Evolutionary conservation across 75 land plant species (phyloP).

Genomic region (Azolla pinnata): DNA sequence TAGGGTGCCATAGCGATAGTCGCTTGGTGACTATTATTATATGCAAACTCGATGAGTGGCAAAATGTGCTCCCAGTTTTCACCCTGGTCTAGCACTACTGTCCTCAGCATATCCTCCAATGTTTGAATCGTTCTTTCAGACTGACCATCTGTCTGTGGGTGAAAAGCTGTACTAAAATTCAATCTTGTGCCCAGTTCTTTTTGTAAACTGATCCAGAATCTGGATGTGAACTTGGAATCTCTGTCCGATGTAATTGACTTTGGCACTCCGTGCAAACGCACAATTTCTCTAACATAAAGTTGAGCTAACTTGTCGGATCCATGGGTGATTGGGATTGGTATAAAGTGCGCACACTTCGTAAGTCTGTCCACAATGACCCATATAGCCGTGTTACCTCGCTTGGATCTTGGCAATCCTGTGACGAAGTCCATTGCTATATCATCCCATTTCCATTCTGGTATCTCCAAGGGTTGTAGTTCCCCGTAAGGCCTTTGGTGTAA

Average conservation of each 20-base stretch:
- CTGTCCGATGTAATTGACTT: constrained; percentile 11
- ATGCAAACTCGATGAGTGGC: constrained; percentile 6
- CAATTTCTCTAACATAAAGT: constrained; percentile 6
- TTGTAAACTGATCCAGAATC: constrained; percentile 17
- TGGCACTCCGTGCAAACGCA: constrained; percentile 16
- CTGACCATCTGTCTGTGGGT: constrained; percentile 25
- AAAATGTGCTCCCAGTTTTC: constrained; percentile 5
- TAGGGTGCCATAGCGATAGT: constrained; percentile 8
- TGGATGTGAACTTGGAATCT: constrained; percentile 17
- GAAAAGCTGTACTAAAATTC: constrained; percentile 4
- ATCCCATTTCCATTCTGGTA: neutral
- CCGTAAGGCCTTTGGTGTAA: constrained; percentile 12
- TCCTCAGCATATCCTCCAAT: constrained; percentile 20
- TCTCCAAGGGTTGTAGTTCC: constrained; percentile 7
- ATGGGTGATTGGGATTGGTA: constrained; percentile 13
- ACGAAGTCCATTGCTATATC: constrained; percentile 33
- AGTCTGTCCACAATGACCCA: constrained; percentile 41
- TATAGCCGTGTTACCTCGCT: constrained; percentile 7
- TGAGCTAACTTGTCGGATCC: constrained; percentile 12
- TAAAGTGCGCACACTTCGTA: constrained; percentile 21
- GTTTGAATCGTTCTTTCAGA: constrained; percentile 8
- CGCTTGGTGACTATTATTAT: constrained; percentile 3
- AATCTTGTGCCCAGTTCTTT: neutral
- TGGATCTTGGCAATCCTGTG: constrained; percentile 5
- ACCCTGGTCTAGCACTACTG: neutral